Percentiles rank a stretch among this genome's conserved stretches.
phyloP scores from a whole-genome alignment of 805 yeast genomes.

The Danielia reshetovae region DNA sequence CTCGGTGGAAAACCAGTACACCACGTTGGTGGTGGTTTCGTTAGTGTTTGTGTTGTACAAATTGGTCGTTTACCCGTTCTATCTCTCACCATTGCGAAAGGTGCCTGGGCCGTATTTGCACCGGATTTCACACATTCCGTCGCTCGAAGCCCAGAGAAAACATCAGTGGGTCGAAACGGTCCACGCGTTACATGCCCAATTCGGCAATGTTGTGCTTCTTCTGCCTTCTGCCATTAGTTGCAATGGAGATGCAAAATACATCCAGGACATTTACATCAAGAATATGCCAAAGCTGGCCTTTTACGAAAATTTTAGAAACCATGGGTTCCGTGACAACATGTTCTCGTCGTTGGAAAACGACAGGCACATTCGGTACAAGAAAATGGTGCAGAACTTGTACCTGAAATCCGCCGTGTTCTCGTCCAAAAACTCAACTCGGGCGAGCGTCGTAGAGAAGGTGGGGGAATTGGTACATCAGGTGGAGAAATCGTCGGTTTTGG shows the following conservation, averaged over 20 bases:
- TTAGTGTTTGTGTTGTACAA: constrained; percentile 26
- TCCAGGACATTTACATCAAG: constrained; percentile 54
- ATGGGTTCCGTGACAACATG: constrained; percentile 49
- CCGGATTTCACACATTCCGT: constrained; percentile 37
- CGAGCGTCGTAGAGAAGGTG: constrained; percentile 24
- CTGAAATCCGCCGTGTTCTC: constrained; percentile 32
- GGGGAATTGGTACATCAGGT: constrained; percentile 25
- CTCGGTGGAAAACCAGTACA: constrained; percentile 1
- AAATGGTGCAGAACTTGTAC: constrained; percentile 29
- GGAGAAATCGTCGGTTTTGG: constrained; percentile 26
- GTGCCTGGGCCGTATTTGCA: constrained; percentile 60
- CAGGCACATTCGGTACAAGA: constrained; percentile 25
- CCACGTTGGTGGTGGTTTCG: constrained; percentile 2
- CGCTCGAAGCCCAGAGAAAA: constrained; percentile 42
- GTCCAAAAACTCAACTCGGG: constrained; percentile 25
- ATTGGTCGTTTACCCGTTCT: constrained; percentile 43
- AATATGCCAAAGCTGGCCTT: constrained; percentile 55
- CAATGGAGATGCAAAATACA: constrained; percentile 43
- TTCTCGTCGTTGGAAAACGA: constrained; percentile 51
- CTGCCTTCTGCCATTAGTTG: constrained; percentile 62
- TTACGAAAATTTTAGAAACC: constrained; percentile 58
- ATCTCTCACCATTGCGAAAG: constrained; percentile 43
- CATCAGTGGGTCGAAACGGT: constrained; percentile 38
- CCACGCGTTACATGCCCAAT: constrained; percentile 46
- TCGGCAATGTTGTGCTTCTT: constrained; percentile 61